Percentiles rank a stretch among this genome's conserved stretches.
These are phyloP conservation scores for Thielaviopsis populi DNA, from an alignment of 2,329 filamentous ascomycete genomes.

Conservation along the genomic window DNA sequence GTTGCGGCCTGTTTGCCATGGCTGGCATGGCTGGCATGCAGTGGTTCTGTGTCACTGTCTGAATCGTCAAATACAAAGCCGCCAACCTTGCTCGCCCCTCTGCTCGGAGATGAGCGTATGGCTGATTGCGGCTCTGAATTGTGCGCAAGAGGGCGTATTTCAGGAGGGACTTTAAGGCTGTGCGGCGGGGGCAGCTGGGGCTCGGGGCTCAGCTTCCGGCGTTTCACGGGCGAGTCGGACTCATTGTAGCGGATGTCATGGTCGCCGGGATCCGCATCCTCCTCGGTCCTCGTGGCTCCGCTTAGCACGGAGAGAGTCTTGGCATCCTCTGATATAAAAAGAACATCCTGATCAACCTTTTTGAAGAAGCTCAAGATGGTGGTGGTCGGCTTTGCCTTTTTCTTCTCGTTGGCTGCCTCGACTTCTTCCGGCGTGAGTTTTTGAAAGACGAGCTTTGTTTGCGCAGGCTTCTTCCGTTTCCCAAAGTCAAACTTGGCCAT, in stretches of 20 bases:
- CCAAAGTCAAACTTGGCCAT: slow-evolving; percentile 15
- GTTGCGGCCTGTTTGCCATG: slow-evolving; percentile 15
- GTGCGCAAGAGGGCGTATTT: not conserved
- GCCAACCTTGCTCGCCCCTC: slow-evolving; percentile 17
- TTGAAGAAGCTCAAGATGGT: slow-evolving; percentile 65
- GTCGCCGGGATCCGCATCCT: slow-evolving; percentile 18
- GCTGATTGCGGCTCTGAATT: slow-evolving; percentile 3
- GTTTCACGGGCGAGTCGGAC: slow-evolving; percentile 25
- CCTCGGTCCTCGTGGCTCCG: slow-evolving; percentile 21
- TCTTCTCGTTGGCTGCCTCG: slow-evolving; percentile 21
- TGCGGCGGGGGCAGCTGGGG: slow-evolving; percentile 6
- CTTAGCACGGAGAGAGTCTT: slow-evolving; percentile 25
- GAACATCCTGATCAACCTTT: slow-evolving; percentile 36
- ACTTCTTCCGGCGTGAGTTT: slow-evolving; percentile 15
- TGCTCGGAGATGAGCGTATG: slow-evolving; percentile 17
- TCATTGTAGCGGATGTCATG: slow-evolving; percentile 17
- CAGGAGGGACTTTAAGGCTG: not conserved
- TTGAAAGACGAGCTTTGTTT: slow-evolving; percentile 12
- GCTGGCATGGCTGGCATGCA: slow-evolving; percentile 8
- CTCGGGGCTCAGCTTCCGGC: slow-evolving; percentile 28
- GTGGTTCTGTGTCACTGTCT: slow-evolving; percentile 35
- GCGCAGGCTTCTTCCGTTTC: slow-evolving; percentile 15
- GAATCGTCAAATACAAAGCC: slow-evolving; percentile 58
- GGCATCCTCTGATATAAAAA: slow-evolving; percentile 17
- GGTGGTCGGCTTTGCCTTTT: slow-evolving; percentile 35